Base-by-base conservation (phyloP, 2,329 filamentous ascomycete genomes). In the Trichoderma guizhouense region DNA sequence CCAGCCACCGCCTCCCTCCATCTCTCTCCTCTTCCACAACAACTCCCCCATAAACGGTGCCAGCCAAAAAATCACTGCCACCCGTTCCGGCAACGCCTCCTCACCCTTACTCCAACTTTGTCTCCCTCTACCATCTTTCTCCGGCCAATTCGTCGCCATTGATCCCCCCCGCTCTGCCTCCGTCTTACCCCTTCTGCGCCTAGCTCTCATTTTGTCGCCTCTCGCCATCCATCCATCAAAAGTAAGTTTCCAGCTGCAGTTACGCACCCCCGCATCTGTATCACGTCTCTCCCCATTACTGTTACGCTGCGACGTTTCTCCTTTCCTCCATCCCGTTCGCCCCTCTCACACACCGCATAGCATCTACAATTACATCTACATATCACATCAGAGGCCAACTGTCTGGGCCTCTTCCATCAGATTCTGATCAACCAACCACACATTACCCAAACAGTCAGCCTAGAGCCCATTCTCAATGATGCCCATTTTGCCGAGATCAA, bases 211-310 rank as follows among this genome's bases (percentile, higher is more conserved):
- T 47, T 60, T 64, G 28, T 64, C 71, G 53, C 53, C 71, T 62
- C 60, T 66, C 71, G n/a, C 63, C 63, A 55, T 36, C 51, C 51
- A 26, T 66, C 60, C 60, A 39, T 71, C 72, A 74, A 74, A 28
- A 73, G 72, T 73, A 71, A 72, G 73, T 73, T 64, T 67, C 61
- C 68, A 61, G 66, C 71, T 66, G 57, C 71, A 14, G 69, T 21
- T 53, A 11, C 64, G 65, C 63, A 62, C 53, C 63, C 34, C 69
- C 63, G 69, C 72, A 65, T 69, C 58, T 63, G 47, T 69, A 62
- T 39, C 36, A 55, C 36, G 26, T 24, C n/a, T 58, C 11, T 43
- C 47, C 26, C 34, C 36, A 34, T 18, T 5, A 8, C 21, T 65
- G 58, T 51, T 66, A 30, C 69, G 55, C 39, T 39, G 32, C 39